phyloP scores from a whole-genome alignment of 1,139 yeast species.

The Suhomyces yuchorum region DNA sequence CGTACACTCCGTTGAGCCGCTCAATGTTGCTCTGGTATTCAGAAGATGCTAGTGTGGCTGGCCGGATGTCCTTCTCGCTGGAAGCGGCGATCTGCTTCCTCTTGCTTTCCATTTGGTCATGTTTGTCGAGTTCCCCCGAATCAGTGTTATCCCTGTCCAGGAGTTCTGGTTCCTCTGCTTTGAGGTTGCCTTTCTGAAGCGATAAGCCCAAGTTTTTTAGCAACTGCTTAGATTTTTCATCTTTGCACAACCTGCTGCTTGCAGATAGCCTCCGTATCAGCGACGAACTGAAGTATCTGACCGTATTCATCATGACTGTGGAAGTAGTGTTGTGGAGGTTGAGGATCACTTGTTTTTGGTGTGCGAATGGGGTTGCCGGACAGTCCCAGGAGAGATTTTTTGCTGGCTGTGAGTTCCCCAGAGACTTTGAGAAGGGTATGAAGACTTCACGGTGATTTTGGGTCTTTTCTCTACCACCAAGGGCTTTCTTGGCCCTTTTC shows the following conservation, averaged over 20 bases:
- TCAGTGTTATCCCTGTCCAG: not conserved
- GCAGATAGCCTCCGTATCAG: conserved; percentile 7
- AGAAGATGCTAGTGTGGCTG: conserved; percentile 2
- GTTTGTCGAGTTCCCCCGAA: not conserved
- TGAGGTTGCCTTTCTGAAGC: conserved; percentile 35
- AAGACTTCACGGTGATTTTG: not conserved
- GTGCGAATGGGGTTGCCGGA: conserved; percentile 5
- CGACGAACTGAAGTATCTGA: conserved; percentile 5
- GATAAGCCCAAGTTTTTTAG: conserved; percentile 31
- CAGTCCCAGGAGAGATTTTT: not conserved
- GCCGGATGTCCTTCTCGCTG: not conserved
- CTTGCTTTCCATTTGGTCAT: conserved; percentile 9
- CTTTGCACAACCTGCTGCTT: conserved; percentile 15
- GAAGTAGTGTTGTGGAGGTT: not conserved
- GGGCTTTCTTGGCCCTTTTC: not conserved
- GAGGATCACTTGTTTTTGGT: conserved; percentile 13
- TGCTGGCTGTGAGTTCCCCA: not conserved
- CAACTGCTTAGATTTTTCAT: conserved; percentile 31
- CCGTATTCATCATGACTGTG: conserved; percentile 7
- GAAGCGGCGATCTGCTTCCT: conserved; percentile 2
- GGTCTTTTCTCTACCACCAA: not conserved
- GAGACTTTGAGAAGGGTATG: not conserved
- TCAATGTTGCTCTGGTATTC: conserved; percentile 12
- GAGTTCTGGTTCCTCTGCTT: conserved; percentile 13
- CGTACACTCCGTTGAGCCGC: conserved; percentile 23